phyloP scores from a whole-genome alignment of 2,329 filamentous ascomycete species.

The Chaetomiaceae sp. region DNA sequence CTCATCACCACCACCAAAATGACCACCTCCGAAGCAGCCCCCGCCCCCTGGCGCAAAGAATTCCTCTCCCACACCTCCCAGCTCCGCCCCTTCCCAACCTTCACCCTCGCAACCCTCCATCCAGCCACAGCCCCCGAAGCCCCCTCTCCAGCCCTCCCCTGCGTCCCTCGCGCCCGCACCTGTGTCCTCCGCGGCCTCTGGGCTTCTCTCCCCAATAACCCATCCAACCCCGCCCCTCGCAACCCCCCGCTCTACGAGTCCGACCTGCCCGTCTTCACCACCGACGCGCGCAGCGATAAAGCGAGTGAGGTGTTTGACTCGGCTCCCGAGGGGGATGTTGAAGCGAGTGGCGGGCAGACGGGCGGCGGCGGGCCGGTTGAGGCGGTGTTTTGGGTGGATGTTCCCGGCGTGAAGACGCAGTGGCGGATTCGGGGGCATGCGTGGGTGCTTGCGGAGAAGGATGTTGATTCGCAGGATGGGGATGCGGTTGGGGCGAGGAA shows the following conservation, averaged over 20 bases:
- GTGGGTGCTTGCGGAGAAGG: conserved; percentile 68
- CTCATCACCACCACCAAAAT: conserved; percentile 3
- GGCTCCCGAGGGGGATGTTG: conserved; percentile 38
- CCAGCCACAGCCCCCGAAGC: conserved; percentile 24
- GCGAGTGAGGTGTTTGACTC: conserved; percentile 61
- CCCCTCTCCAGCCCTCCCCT: conserved; percentile 31
- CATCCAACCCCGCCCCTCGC: conserved; percentile 64
- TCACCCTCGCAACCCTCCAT: conserved; percentile 50
- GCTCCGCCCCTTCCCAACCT: conserved; percentile 44
- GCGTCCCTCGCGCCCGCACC: conserved; percentile 61
- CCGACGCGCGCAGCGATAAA: conserved; percentile 85
- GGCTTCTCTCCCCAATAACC: conserved; percentile 57
- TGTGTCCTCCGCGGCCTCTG: conserved; percentile 87
- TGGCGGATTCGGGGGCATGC: conserved; percentile 79
- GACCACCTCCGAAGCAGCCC: conserved; percentile 6
- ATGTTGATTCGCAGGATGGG: conserved; percentile 34
- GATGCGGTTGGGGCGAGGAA: conserved; percentile 53
- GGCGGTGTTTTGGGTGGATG: conserved; percentile 74
- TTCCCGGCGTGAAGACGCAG: conserved; percentile 57
- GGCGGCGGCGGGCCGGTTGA: conserved; percentile 71
- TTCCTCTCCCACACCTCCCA: conserved; percentile 49
- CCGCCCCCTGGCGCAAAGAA: conserved; percentile 50
- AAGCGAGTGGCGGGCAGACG: conserved; percentile 42
- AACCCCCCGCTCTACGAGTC: conserved; percentile 69
- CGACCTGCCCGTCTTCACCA: conserved; percentile 79